Evolutionary conservation across 106 monocot genomes (phyloP), one percentile per base, ranked within the genome.

Genomic region (Cymbidium sinense): DNA sequence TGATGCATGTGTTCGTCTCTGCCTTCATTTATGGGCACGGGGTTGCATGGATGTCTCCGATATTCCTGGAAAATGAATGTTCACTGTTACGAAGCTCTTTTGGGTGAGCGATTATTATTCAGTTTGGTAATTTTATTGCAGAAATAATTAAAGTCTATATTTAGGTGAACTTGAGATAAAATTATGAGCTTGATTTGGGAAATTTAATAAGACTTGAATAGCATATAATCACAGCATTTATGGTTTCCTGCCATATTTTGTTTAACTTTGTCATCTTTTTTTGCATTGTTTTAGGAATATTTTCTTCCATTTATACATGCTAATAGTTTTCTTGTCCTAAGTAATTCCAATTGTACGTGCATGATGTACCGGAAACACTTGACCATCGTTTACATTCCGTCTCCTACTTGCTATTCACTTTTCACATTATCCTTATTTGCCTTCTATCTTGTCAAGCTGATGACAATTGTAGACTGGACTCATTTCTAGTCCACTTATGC

Each of bases 41-140:
- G 96, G 93, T 36, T 96, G 96, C 82, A 94, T 94, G 86, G 96
- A 96, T 85, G 96, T n/a, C 96, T 81, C 93, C 96, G 1, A 81
- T 79, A 75, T 96, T 96, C 80, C 79, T 96, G 70, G 91, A 93
- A 83, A 96, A 94, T 81, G 96, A 96, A 76, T 96, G 96, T 81
- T 83, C 82, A 29, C 76, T 96, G 10, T 72, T 96, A 80, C 79
- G 96, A 79, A 88, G 70, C 87, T 75, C 93, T 76, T 96, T 96
- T 78, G 86, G 93, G 96, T 96, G 72, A 88, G 89, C 77, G 35
- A 21, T 62, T 13, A 0, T 69, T 54, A 7, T 7, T 39, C 10
- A 12, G 17, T 44, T 7, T 69, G 7, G 5, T 43, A 41, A 54
- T 20, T 39, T 37, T 73, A 39, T 19, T 36, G 69, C 31, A 33